Base-by-base conservation (phyloP, 2,329 filamentous ascomycete genomes). In the Talaromyces verruculosus region DNA sequence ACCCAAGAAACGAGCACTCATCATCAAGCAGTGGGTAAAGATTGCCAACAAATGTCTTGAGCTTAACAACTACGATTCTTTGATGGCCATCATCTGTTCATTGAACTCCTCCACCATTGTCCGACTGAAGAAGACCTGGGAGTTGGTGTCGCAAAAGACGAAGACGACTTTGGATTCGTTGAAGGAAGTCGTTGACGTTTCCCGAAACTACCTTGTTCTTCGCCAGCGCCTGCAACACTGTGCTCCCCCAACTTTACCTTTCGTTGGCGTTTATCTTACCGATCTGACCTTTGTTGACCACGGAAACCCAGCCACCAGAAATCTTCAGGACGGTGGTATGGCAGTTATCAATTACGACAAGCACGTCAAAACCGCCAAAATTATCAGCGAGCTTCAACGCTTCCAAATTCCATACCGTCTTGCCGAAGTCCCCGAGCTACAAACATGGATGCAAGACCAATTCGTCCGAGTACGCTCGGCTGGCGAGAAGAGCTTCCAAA, bases 21-120 rank as follows among this genome's bases (percentile, higher is more conserved):
- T 93, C 62, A 95, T 99, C 81, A 98, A 99, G 82, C 93, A 98
- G 72, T 99, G 95, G 95, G 91, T 97, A 76, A 99, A 98, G 83
- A 89, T 98, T 71, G 92, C 92, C 0, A 86, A 90, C 71, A 91
- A 91, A 72, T 96, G 92, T 70, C 83, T 96, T 5, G 91, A 95
- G 73, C 85, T 98, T 30, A 90, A 95, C 81, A 99, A 99, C 80
- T 99, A 97, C 72, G 94, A 99, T 74, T 92, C 92, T 0, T 82
- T 99, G 11, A 97, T 98, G 93, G 93, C 95, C 7, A 97, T 99
- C 71, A 92, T 97, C 73, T 97, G 93, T 82, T 93, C 91, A 10
- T 81, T 99, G 59, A 96, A 96, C 78, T 93, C 91, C 65, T 96
- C 93, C 17, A 94, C 93, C 72, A 94, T 99, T 71, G 88, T 88